Evolutionary conservation across 2,329 filamentous ascomycete genomes (phyloP), one percentile per base, ranked within the genome.

Genomic region (Cryphonectria naterciae): DNA sequence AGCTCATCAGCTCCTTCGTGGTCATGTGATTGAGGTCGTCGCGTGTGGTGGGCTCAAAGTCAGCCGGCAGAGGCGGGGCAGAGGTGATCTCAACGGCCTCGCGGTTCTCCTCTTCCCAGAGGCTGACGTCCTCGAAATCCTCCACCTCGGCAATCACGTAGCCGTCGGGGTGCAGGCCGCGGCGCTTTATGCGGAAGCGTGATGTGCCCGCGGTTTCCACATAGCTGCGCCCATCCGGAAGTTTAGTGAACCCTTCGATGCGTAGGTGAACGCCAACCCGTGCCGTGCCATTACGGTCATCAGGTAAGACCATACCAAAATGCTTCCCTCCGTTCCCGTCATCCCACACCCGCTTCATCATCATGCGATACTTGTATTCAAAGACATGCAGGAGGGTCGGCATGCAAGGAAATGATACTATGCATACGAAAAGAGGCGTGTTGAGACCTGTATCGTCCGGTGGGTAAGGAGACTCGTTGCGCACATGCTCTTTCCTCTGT

Each of bases 331-430:
- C 89, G 73, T 94, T 91, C 68, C 97, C 69, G 32, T 66, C 43
- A 22, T 39, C 69, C 71, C 71, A 83, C 0, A 89, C 92, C 49
- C 94, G 88, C 63, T 92, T 87, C 52, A 97, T 91, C 93, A 97
- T 96, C n/a, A 96, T 85, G 10, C 93, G 89, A 78, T 97, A 97
- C 8, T 93, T 88, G n/a, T 93, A 93, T 79, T 97, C 95, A 77
- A 97, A 97, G n/a, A 98, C 88, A 76, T 97, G 93, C 3, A 97
- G 83, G 75, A 96, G 96, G 0, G 93, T 95, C 0, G 92, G 93
- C 88, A 95, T 94, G 1, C 86, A 85, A 0, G 95, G 95, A 75
- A 96, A 95, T 0, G 93, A 88, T 11, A 97, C 81, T 0, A 93
- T 94, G 80, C 93, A 96, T 43, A 97, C 87, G 75, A 97, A 97